These are phyloP conservation scores for Huntiella savannae DNA, from an alignment of 2,329 filamentous ascomycete species.

Conservation along the genomic window DNA sequence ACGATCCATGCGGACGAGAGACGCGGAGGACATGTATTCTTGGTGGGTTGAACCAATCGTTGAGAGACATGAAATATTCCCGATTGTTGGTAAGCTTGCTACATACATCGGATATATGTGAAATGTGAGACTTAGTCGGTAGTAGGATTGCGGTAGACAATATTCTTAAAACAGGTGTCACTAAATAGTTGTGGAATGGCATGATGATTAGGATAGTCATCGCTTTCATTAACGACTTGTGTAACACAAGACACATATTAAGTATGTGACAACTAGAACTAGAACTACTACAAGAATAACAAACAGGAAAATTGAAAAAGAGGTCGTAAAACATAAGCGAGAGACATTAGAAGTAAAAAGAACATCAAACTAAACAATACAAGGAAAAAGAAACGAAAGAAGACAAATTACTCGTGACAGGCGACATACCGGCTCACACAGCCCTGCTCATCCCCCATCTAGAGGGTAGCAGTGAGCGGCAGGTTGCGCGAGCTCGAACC, in stretches of 20 bases:
- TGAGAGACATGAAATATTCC: neutral
- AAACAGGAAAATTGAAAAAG: neutral
- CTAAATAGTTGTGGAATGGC: neutral
- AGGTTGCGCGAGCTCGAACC: conserved; percentile 37
- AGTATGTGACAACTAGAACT: neutral
- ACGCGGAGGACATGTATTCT: neutral
- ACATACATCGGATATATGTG: too few relatives aligned
- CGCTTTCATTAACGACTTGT: neutral
- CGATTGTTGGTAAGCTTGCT: too few relatives aligned
- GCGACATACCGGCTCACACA: neutral
- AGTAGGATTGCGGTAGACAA: too few relatives aligned
- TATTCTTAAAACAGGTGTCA: neutral
- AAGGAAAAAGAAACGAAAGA: conserved; percentile 1
- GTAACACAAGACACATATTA: neutral
- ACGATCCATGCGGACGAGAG: neutral
- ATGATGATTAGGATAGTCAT: neutral
- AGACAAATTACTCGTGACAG: neutral
- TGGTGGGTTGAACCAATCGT: neutral
- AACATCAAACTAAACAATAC: neutral
- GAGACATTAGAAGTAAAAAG: too few relatives aligned
- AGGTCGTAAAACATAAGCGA: neutral
- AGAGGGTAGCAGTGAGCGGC: conserved; percentile 22
- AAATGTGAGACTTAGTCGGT: too few relatives aligned
- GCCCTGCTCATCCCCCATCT: conserved; percentile 1
- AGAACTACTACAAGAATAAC: neutral